These are phyloP conservation scores for Lachancea thermotolerans DNA, from an alignment of 805 yeast genomes.

Conservation along the genomic window DNA sequence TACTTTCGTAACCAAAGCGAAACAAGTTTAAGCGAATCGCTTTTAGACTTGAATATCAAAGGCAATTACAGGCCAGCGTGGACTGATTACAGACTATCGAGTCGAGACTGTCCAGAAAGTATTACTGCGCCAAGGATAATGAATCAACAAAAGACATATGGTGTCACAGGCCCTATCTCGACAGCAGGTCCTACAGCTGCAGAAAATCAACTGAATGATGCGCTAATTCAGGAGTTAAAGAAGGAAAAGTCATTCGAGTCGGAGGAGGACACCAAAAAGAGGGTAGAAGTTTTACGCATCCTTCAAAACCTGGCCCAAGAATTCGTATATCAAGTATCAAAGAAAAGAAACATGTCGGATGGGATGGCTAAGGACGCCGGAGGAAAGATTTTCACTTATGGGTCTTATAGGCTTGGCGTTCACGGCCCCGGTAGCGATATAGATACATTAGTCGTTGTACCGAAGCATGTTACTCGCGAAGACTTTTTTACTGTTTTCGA, in stretches of 20 bases:
- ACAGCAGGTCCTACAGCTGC: slow-evolving; percentile 75
- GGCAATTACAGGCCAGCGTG: no score
- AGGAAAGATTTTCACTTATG: slow-evolving; percentile 94
- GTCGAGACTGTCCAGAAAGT: no score
- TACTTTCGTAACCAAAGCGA: neutral
- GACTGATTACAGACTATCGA: no score
- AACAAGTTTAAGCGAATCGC: neutral
- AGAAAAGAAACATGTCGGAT: slow-evolving; percentile 84
- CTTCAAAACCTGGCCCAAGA: slow-evolving; percentile 71
- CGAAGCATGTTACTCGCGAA: slow-evolving; percentile 87
- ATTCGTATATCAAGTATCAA: slow-evolving; percentile 77
- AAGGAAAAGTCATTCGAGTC: slow-evolving; percentile 82
- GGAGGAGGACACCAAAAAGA: slow-evolving; percentile 72
- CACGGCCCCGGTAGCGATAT: slow-evolving; percentile 98
- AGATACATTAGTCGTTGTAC: slow-evolving; percentile 93
- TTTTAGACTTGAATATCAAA: neutral
- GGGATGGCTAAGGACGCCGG: slow-evolving; percentile 98
- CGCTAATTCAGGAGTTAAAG: slow-evolving; percentile 70
- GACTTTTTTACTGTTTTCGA: slow-evolving; percentile 84
- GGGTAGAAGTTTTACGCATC: slow-evolving; percentile 65
- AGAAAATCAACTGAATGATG: slow-evolving; percentile 71
- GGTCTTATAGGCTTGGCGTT: slow-evolving; percentile 91
- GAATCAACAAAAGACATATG: slow-evolving; percentile 31
- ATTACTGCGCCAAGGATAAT: slow-evolving; percentile 7
- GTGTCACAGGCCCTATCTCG: slow-evolving; percentile 61